These are phyloP conservation scores for Mrakia frigida DNA, from an alignment of 768 basidiomycete species.

Conservation along the genomic window DNA sequence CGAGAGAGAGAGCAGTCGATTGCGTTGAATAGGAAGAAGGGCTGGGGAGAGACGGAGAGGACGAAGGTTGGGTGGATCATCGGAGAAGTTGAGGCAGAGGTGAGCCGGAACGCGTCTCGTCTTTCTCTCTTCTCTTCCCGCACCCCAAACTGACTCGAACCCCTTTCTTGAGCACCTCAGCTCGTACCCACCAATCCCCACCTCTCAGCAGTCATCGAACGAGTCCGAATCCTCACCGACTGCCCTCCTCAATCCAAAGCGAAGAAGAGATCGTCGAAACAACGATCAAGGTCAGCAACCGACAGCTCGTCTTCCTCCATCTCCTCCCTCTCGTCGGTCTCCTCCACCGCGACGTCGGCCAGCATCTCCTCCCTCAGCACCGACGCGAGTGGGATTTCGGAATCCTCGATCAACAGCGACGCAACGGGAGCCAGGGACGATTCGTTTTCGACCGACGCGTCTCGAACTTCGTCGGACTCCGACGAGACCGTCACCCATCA, in stretches of 20 bases:
- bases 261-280: slow-evolving; percentile 4
- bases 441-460: not conserved
- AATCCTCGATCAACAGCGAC: not conserved
- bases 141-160: not conserved
- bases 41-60: slow-evolving; percentile 23
- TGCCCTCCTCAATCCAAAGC: slow-evolving; percentile 19
- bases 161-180: not conserved
- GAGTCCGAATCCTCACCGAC: slow-evolving; percentile 21
- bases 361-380: not conserved
- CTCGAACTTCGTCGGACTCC: not conserved
- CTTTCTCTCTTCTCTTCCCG: not conserved
- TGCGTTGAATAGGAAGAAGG: not conserved
- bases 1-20: slow-evolving; percentile 20
- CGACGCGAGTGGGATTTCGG: not conserved
- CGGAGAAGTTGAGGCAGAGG: slow-evolving; percentile 14
- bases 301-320: not conserved
- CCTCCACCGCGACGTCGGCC: not conserved
- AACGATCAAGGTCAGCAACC: not conserved
- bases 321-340: not conserved
- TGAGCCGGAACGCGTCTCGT: not conserved
- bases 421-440: not conserved
- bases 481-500: not conserved
- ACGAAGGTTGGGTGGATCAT: slow-evolving; percentile 26
- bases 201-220: slow-evolving; percentile 12
- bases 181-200: slow-evolving; percentile 24